Percentiles rank a stretch among this genome's conserved stretches.
These are phyloP conservation scores for Boechera divaricarpa DNA, from an alignment of 345 rosid species.

Conservation along the genomic window DNA sequence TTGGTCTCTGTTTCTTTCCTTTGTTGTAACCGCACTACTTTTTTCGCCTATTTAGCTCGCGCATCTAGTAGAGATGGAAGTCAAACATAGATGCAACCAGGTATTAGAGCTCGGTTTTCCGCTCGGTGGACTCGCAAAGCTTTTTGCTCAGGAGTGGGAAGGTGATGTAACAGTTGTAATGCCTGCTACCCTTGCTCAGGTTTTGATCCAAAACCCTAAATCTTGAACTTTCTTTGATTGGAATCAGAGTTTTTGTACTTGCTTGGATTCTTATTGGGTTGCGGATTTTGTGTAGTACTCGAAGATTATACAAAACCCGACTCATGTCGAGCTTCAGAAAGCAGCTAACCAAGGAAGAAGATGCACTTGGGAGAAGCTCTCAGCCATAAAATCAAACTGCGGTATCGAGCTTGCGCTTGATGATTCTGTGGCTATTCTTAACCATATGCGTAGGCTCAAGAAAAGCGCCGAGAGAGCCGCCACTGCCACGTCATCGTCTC, in stretches of 20 bases:
- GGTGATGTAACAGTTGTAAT: slow-evolving; percentile 98
- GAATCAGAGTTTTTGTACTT: neutral
- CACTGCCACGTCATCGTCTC: slow-evolving; percentile 70
- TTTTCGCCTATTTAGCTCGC: slow-evolving; percentile 58
- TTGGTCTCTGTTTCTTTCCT: neutral
- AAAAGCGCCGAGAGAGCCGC: slow-evolving; percentile 96
- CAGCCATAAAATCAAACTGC: slow-evolving; percentile 95
- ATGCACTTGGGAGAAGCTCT: slow-evolving; percentile 99
- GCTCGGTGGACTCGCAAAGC: slow-evolving; percentile 86
- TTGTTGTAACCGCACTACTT: neutral
- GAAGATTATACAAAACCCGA: slow-evolving; percentile 88
- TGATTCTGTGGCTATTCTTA: slow-evolving; percentile 90
- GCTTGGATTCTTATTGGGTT: slow-evolving; percentile 26
- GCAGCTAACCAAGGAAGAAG: slow-evolving; percentile 96
- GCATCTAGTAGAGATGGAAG: slow-evolving; percentile 94
- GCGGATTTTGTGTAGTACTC: slow-evolving; percentile 55
- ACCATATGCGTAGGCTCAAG: slow-evolving; percentile 95
- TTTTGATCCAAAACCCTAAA: slow-evolving; percentile 37
- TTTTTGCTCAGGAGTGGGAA: slow-evolving; percentile 99
- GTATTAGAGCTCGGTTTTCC: slow-evolving; percentile 92
- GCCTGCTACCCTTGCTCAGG: slow-evolving; percentile 99
- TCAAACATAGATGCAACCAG: slow-evolving; percentile 93
- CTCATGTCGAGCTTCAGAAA: slow-evolving; percentile 74
- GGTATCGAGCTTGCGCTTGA: slow-evolving; percentile 98
- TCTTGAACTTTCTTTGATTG: slow-evolving; percentile 12